Percentiles rank a stretch among this genome's conserved stretches.
Evolutionary conservation across 441 rosid genomes (phyloP).

Genomic region (Kokia cookei): DNA sequence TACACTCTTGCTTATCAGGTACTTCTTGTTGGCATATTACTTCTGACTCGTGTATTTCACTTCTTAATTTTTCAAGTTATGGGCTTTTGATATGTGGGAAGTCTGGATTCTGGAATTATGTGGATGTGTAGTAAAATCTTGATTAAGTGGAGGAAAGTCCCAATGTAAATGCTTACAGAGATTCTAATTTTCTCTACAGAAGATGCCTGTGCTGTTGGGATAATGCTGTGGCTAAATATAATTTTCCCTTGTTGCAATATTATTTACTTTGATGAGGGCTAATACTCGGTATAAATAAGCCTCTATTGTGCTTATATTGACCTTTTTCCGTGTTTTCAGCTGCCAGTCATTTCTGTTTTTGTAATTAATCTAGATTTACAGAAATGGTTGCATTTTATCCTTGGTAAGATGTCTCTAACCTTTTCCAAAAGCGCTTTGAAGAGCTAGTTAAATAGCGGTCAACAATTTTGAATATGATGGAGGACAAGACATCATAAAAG

Average conservation of each 20-base stretch:
- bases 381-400: background rate
- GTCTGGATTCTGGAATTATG: background rate
- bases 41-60: background rate
- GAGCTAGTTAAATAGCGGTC: background rate
- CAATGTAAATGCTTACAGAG: background rate
- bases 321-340: background rate
- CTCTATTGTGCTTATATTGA: background rate
- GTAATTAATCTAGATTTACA: background rate
- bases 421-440: background rate
- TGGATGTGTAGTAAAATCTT: background rate
- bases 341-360: background rate
- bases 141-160: background rate
- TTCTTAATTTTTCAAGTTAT: background rate
- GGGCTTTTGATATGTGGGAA: background rate
- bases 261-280: background rate
- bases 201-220: background rate
- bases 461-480: background rate
- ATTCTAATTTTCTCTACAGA: background rate
- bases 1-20: constrained; percentile 98
- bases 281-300: background rate
- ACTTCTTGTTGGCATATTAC: constrained; percentile 3
- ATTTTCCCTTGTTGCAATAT: background rate
- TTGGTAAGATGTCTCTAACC: background rate
- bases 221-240: background rate
- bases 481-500: background rate